Evolutionary conservation across 257 asterid genomes (phyloP).

Genomic region (Jacaranda mimosifolia): DNA sequence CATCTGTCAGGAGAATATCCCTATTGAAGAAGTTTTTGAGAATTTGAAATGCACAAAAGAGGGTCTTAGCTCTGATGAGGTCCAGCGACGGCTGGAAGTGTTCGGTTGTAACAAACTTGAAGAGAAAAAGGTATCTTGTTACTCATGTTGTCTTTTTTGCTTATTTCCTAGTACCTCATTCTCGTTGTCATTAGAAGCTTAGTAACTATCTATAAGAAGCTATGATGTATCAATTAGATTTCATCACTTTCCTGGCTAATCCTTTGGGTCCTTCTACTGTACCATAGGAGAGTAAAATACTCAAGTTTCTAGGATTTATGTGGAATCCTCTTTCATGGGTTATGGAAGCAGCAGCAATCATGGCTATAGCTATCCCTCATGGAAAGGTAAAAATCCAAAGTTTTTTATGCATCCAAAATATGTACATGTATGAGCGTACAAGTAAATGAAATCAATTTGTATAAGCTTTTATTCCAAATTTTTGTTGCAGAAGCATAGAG

Average conservation of each 20-base stretch:
- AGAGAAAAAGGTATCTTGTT: slow-evolving; percentile 63
- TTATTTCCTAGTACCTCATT: not conserved
- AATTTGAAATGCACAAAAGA: slow-evolving; percentile 56
- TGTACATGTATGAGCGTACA: not conserved
- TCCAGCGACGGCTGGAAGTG: slow-evolving; percentile 44
- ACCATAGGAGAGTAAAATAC: slow-evolving; percentile 61
- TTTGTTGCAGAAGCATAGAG: slow-evolving; percentile 43
- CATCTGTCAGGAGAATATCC: slow-evolving; percentile 62
- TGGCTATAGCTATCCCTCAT: slow-evolving; percentile 71
- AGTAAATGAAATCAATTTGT: not conserved
- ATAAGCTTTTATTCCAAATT: not conserved
- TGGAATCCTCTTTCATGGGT: slow-evolving; percentile 90
- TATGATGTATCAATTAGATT: not conserved
- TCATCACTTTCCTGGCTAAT: slow-evolving; percentile 1
- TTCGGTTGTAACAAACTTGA: slow-evolving; percentile 79
- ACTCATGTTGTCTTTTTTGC: not conserved
- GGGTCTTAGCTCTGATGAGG: slow-evolving; percentile 64
- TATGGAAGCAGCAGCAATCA: slow-evolving; percentile 81
- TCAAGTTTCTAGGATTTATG: slow-evolving; percentile 81
- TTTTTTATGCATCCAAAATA: not conserved
- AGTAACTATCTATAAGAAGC: not conserved
- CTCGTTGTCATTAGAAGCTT: not conserved
- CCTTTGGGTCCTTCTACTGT: not conserved
- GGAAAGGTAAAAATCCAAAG: slow-evolving; percentile 50
- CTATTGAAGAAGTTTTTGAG: slow-evolving; percentile 68